Conservation (phyloP, 305 asterid species). For the Plantago coronopus region DNA sequence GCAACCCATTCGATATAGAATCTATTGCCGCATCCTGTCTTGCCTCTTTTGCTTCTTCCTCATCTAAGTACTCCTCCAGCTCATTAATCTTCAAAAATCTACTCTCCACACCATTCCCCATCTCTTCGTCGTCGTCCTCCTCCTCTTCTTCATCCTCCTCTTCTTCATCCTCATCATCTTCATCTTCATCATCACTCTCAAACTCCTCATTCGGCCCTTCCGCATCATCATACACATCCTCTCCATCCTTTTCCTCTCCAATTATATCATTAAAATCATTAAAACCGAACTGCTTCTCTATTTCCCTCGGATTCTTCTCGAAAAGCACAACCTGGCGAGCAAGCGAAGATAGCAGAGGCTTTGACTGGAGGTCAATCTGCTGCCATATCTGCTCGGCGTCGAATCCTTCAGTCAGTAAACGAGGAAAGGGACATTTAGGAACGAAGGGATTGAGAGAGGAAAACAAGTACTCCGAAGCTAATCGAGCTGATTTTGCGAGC, state of each 20-base stretch:
- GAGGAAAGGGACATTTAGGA: conserved; percentile 55
- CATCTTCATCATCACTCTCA: conserved; percentile 28
- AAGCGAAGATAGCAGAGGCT: conserved; percentile 57
- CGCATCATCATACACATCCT: conserved; percentile 19
- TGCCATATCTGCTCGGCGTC: conserved; percentile 97
- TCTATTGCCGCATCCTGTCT: conserved; percentile 78
- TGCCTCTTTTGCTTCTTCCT: conserved; percentile 76
- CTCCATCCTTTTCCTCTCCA: conserved; percentile 18
- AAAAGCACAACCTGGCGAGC: conserved; percentile 53
- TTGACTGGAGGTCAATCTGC: conserved; percentile 81
- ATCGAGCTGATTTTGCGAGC: conserved; percentile 60
- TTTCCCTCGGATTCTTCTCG: conserved; percentile 62
- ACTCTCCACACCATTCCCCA: conserved; percentile 59
- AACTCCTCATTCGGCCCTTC: conserved; percentile 20
- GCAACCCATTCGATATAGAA: conserved; percentile 52
- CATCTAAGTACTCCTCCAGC: conserved; percentile 64
- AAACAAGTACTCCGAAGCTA: conserved; percentile 56
- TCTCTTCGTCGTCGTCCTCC: conserved; percentile 27
- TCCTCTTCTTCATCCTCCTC: conserved; percentile 30
- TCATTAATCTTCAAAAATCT: conserved; percentile 75
- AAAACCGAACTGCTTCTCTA: conserved; percentile 38
- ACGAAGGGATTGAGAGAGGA: conserved; percentile 52
- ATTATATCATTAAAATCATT: too few species aligned
- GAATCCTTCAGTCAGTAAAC: conserved; percentile 59
- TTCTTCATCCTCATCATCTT: conserved; percentile 21